Percentiles rank a stretch among this genome's conserved stretches.
These are phyloP conservation scores for Aspergillus bridgeri DNA, from an alignment of 495 filamentous ascomycete genomes.

Conservation along the genomic window DNA sequence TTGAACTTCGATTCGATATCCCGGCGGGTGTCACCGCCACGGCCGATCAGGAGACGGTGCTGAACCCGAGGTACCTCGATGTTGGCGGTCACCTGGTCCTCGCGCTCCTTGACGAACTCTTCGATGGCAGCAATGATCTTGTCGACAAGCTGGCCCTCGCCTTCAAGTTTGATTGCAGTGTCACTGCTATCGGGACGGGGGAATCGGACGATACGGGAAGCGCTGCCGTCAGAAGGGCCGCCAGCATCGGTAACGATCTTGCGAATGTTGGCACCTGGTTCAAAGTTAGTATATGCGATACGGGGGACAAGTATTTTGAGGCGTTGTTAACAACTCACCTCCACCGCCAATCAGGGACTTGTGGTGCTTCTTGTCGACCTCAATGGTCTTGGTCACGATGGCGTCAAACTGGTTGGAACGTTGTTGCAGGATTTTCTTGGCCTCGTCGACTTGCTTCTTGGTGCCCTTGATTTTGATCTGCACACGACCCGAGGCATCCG, in stretches of 20 bases:
- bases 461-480: constrained; percentile 89
- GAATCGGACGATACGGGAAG: constrained; percentile 86
- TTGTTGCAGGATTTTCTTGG: constrained; percentile 82
- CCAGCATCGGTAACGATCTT: constrained; percentile 84
- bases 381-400: constrained; percentile 74
- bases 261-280: constrained; percentile 76
- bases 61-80: constrained; percentile 82
- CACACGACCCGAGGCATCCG: constrained; percentile 60
- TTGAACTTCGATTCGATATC: constrained; percentile 86
- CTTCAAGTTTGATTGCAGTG: constrained; percentile 83
- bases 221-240: constrained; percentile 77
- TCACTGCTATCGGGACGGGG: constrained; percentile 73
- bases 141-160: constrained; percentile 75
- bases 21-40: constrained; percentile 80
- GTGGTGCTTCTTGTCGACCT: constrained; percentile 89
- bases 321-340: constrained; percentile 54
- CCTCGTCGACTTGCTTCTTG: constrained; percentile 81
- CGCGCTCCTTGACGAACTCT: constrained; percentile 71
- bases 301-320: neutral
- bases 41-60: constrained; percentile 87
- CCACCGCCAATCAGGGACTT: constrained; percentile 81
- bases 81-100: constrained; percentile 69
- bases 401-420: constrained; percentile 82
- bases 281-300: constrained; percentile 29
- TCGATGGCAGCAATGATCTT: constrained; percentile 82